These are phyloP conservation scores for Emergomyces pasteurianus DNA, from an alignment of 2,329 filamentous ascomycete genomes.

Conservation along the genomic window DNA sequence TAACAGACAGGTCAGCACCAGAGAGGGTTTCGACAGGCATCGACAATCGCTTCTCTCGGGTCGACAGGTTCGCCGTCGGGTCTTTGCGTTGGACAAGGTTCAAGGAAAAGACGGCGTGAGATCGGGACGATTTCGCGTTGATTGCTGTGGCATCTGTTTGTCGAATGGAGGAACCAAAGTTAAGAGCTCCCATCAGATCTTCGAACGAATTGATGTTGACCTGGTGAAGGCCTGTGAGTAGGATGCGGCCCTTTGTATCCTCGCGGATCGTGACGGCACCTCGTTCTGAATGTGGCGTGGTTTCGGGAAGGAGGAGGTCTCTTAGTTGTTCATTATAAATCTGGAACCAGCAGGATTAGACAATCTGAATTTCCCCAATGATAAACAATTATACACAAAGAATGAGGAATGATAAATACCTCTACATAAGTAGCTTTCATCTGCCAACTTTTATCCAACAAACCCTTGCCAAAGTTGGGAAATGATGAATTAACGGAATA, in stretches of 20 bases:
- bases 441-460: conserved; percentile 66
- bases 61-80: conserved; percentile 37
- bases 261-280: conserved; percentile 80
- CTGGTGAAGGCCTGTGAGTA: conserved; percentile 80
- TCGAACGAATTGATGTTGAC: conserved; percentile 84
- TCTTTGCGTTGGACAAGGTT: conserved; percentile 76
- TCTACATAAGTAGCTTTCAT: conserved; percentile 86
- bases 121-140: conserved; percentile 94
- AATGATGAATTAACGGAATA: conserved; percentile 52
- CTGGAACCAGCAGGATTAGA: conserved; percentile 29
- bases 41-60: conserved; percentile 72
- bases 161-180: conserved; percentile 84
- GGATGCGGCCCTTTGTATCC: conserved; percentile 85
- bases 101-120: conserved; percentile 91
- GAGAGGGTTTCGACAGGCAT: conserved; percentile 72
- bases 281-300: conserved; percentile 57
- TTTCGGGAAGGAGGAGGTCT: conserved; percentile 74
- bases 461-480: conserved; percentile 34
- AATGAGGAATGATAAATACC: conserved; percentile 23
- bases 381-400: not conserved
- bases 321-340: conserved; percentile 97
- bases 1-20: conserved; percentile 53
- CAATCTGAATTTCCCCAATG: not conserved
- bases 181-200: conserved; percentile 76
- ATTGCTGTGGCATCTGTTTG: conserved; percentile 96